phyloP scores from a whole-genome alignment of 23 red algal species.

The Gracilaria gracilis region DNA sequence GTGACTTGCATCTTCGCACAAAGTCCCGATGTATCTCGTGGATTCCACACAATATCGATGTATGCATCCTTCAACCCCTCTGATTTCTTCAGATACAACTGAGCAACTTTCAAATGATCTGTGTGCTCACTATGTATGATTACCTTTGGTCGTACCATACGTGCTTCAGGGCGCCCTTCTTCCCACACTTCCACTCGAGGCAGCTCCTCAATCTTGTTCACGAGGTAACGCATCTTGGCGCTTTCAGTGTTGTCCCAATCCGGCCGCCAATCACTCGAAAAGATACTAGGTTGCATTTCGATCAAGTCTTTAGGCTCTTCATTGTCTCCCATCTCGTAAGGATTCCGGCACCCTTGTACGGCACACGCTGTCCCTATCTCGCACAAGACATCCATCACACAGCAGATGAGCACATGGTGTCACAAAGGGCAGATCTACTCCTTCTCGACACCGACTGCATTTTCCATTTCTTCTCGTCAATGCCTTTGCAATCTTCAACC shows the following conservation, averaged over 20 bases:
- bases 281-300: slow-evolving; percentile 81
- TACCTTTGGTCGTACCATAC: slow-evolving; percentile 68
- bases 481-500: slow-evolving; percentile 35
- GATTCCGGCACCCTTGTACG: neutral
- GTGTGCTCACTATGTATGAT: slow-evolving; percentile 79
- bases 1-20: slow-evolving; percentile 25
- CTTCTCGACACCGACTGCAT: slow-evolving; percentile 28
- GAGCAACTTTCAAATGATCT: slow-evolving; percentile 73
- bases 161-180: neutral
- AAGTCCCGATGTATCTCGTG: slow-evolving; percentile 10
- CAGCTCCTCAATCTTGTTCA: slow-evolving; percentile 69
- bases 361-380: slow-evolving; percentile 38
- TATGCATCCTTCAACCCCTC: slow-evolving; percentile 43
- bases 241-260: slow-evolving; percentile 76
- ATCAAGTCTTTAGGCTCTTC: slow-evolving; percentile 83
- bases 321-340: slow-evolving; percentile 24
- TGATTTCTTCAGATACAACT: slow-evolving; percentile 37
- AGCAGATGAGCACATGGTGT: slow-evolving; percentile 68
- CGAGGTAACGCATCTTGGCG: slow-evolving; percentile 82
- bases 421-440: slow-evolving; percentile 25
- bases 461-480: slow-evolving; percentile 8
- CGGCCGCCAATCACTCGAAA: slow-evolving; percentile 49
- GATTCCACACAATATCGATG: slow-evolving; percentile 54
- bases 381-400: slow-evolving; percentile 52
- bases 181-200: slow-evolving; percentile 15